These are phyloP conservation scores for Flammula alnicola DNA, from an alignment of 1,284 basidiomycete genomes.

Conservation along the genomic window DNA sequence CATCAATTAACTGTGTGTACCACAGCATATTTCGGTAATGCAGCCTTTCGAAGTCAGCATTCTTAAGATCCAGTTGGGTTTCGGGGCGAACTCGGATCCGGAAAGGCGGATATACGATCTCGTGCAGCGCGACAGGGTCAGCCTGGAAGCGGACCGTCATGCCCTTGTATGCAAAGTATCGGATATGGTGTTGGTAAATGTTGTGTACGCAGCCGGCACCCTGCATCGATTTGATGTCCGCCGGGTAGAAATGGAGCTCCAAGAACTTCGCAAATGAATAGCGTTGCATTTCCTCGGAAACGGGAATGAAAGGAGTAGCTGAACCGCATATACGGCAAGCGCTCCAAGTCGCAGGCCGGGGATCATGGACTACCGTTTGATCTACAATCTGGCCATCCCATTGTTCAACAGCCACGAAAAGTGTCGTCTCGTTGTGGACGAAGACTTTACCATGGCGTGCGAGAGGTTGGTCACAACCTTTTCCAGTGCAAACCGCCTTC, in stretches of 20 bases:
- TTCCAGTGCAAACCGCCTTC: constrained; percentile 79
- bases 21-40: constrained; percentile 73
- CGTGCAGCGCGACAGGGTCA: constrained; percentile 82
- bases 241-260: constrained; percentile 91
- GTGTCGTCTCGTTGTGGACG: constrained; percentile 85
- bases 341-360: constrained; percentile 92
- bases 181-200: constrained; percentile 91
- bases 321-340: constrained; percentile 84
- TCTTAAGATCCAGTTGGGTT: constrained; percentile 87
- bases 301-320: constrained; percentile 86
- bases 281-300: constrained; percentile 92
- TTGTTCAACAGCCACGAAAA: constrained; percentile 87
- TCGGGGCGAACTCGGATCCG: constrained; percentile 86
- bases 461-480: constrained; percentile 82
- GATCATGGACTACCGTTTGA: constrained; percentile 50
- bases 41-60: constrained; percentile 83
- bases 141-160: constrained; percentile 93
- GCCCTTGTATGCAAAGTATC: constrained; percentile 86
- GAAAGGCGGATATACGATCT: constrained; percentile 90
- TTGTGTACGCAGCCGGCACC: constrained; percentile 92
- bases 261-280: constrained; percentile 95
- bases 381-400: constrained; percentile 80
- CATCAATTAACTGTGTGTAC: constrained; percentile 75
- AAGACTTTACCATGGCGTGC: constrained; percentile 88
- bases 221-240: constrained; percentile 80